Evolutionary conservation across 495 filamentous ascomycete species (phyloP), one percentile per base, ranked within the genome.

Genomic region (Tuber calosporum): DNA sequence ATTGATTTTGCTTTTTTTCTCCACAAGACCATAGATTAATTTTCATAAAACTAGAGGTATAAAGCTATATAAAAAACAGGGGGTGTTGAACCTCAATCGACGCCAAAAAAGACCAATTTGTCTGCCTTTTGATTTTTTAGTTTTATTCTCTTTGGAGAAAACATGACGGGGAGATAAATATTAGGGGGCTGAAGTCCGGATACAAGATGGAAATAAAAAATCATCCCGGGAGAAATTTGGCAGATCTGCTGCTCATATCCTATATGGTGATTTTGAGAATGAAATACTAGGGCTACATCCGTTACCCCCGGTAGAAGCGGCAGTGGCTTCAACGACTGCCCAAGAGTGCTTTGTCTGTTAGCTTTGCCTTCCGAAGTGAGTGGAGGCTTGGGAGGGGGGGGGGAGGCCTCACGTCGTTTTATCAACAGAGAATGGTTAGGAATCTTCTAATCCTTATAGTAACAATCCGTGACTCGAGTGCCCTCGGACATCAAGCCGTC

Each of bases 221-320:
- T 0, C 0, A 0, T 40, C 0, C 0, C 8, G 4, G 26, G 48
- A 3, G 8, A 2, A n/a, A n/a, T 58, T 11, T 8, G n/a, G 9
- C 9, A 0, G 1, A n/a, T n/a, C 48, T 13, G 13, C 9, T 58
- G 3, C 22, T 58, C 7, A 58, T 20, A 8, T 11, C n/a, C 4
- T 13, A 26, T 2, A 0, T 0, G 1, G 8, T 13, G 2, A 26
- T n/a, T 8, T 3, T 9, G n/a, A 58, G 8, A 26, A n/a, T 53
- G 9, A 13, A 53, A 26, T 30, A 13, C n/a, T 0, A 2, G n/a
- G 22, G 15, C 43, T 7, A 7, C 4, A 45, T 45, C 19, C 5
- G 8, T 8, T n/a, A 9, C 8, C 4, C 4, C 19, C 17, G 4
- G 1, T 45, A 4, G 42, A 20, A 45, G 42, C 42, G 3, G 42